Base-by-base conservation (phyloP, 1,284 basidiomycete species). In the Pisolithus thermaeus region DNA sequence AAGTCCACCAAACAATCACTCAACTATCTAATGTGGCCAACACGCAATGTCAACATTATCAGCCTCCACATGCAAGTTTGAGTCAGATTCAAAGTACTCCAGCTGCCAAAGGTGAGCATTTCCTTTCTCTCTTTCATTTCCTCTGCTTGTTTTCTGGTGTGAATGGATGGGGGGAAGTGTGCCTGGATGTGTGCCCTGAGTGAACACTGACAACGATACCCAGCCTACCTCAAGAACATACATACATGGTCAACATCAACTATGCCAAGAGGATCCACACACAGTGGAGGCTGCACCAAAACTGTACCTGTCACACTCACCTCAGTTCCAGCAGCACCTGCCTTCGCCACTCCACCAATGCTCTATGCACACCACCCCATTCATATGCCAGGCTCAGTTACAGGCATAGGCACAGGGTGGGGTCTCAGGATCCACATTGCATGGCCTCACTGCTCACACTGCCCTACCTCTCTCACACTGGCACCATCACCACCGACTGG, bases 161-260 rank as follows among this genome's bases (percentile, higher is more conserved):
- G n/a, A 47, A 41, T 47, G 30, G 41, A 8, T 25, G 20, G 23
- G 4, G n/a, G 6, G 14, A n/a, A n/a, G 6, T 11, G 38, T 3
- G 20, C n/a, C 39, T 4, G 39, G 39, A 30, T 11, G 6, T 8
- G 28, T 11, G 7, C 11, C 11, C 4, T 8, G 28, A 23, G 18
- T 12, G 32, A 39, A 39, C 38, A 16, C 22, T n/a, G n/a, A n/a
- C n/a, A n/a, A n/a, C n/a, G n/a, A n/a, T n/a, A n/a, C n/a, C n/a
- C n/a, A n/a, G n/a, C 78, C 2, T 84, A 84, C 60, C 71, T 78
- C 54, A 82, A 79, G 72, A 84, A 84, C 58, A 70, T 84, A 22
- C 74, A 81, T 30, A 80, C 78, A 28, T 84, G 82, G 82, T 80
- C 80, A 8, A 67, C 63, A 22, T 70, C 66, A 7, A 61, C 62